phyloP scores from a whole-genome alignment of 176 grass and related monocot genomes.

The Phyllostachys edulis region DNA sequence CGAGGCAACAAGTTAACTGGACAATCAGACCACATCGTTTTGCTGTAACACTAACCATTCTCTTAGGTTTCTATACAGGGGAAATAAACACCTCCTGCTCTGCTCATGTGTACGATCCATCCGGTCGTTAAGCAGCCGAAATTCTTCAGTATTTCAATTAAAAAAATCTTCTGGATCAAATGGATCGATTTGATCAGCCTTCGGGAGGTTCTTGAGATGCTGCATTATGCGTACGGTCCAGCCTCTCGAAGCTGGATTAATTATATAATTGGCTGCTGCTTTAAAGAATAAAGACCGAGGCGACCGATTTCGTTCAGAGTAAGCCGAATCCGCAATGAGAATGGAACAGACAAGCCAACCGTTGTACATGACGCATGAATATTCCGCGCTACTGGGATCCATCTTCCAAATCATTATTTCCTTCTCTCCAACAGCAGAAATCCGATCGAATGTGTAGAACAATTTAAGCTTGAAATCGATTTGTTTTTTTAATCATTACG shows the following conservation, averaged over 20 bases:
- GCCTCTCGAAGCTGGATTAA: neutral
- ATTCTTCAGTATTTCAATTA: neutral
- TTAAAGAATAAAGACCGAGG: neutral
- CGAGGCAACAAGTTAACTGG: neutral
- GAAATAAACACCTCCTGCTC: neutral
- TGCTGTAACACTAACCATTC: neutral
- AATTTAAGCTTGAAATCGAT: neutral
- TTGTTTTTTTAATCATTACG: neutral
- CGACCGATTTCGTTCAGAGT: neutral
- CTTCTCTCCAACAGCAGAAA: neutral
- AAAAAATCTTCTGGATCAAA: neutral
- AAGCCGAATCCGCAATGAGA: neutral
- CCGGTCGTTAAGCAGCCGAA: neutral
- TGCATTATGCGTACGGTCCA: neutral
- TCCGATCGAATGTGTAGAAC: neutral
- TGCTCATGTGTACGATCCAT: neutral
- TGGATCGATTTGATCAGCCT: neutral
- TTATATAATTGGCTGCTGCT: neutral
- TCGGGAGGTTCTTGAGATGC: neutral
- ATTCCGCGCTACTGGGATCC: neutral
- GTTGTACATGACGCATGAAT: neutral
- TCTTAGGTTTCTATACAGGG: neutral
- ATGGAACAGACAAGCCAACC: neutral
- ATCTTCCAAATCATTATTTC: neutral
- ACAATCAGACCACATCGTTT: neutral